Conservation (phyloP, 2,329 filamentous ascomycete species). For the Pseudogymnoascus sp. region DNA sequence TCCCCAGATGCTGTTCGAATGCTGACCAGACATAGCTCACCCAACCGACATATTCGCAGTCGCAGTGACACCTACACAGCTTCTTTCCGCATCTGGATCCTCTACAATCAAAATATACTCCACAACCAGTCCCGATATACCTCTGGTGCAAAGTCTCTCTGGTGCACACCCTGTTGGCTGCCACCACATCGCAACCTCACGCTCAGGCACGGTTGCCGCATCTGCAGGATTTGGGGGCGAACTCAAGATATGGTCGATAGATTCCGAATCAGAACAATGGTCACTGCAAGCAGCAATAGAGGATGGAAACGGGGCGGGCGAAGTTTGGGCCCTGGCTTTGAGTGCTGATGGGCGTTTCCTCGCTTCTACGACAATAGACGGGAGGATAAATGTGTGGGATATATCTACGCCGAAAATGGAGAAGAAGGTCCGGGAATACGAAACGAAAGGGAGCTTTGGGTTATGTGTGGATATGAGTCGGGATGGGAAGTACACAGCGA, state of each 20-base stretch:
- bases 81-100: slow-evolving; percentile 79
- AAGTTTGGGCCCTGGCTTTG: slow-evolving; percentile 81
- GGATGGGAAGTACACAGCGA: slow-evolving; percentile 80
- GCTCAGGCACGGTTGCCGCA: slow-evolving; percentile 62
- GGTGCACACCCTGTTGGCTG: slow-evolving; percentile 80
- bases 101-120: slow-evolving; percentile 75
- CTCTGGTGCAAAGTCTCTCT: slow-evolving; percentile 69
- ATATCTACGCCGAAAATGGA: slow-evolving; percentile 28
- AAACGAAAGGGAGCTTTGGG: slow-evolving; percentile 89
- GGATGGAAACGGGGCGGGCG: slow-evolving; percentile 52
- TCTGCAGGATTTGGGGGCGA: slow-evolving; percentile 86
- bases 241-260: slow-evolving; percentile 68
- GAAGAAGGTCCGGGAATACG: slow-evolving; percentile 69
- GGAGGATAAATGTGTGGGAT: slow-evolving; percentile 85
- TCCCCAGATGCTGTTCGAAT: slow-evolving; percentile 15
- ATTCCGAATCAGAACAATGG: slow-evolving; percentile 50
- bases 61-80: slow-evolving; percentile 60
- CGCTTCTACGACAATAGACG: slow-evolving; percentile 80
- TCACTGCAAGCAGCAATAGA: slow-evolving; percentile 38
- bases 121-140: slow-evolving; percentile 61
- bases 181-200: slow-evolving; percentile 72
- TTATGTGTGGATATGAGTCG: slow-evolving; percentile 72
- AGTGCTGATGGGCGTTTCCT: slow-evolving; percentile 77
- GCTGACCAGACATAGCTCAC: slow-evolving; percentile 52
- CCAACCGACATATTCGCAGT: slow-evolving; percentile 76